Evolutionary conservation across 2,329 filamentous ascomycete genomes (phyloP).

Genomic region (Lasiodiplodia hormozganensis): DNA sequence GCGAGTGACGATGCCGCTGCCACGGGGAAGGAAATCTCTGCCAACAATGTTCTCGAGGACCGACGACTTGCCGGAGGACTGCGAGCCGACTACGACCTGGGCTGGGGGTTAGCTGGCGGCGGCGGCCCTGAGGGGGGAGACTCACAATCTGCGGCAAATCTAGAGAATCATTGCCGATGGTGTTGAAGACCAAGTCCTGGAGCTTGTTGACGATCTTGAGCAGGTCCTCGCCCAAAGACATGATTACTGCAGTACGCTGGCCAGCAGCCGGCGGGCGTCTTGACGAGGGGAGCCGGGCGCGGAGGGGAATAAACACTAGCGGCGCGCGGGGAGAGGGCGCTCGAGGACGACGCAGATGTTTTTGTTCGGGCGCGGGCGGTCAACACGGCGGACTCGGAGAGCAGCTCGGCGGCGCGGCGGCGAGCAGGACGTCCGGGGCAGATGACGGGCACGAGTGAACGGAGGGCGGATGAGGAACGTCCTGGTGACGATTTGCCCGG

Average conservation of each 20-base stretch:
- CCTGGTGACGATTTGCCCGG: conserved; percentile 26
- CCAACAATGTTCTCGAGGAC: conserved; percentile 99
- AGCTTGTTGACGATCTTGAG: conserved; percentile 96
- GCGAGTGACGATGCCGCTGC: conserved; percentile 94
- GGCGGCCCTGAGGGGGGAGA: conserved; percentile 57
- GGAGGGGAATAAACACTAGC: conserved; percentile 18
- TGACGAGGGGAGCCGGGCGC: not conserved
- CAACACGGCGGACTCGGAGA: conserved; percentile 12
- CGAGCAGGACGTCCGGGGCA: conserved; percentile 21
- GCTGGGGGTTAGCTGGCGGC: conserved; percentile 33
- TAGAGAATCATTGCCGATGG: conserved; percentile 97
- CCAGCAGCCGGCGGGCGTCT: conserved; percentile 18
- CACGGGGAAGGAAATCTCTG: conserved; percentile 93
- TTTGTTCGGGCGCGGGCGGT: conserved; percentile 27
- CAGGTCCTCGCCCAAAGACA: conserved; percentile 93
- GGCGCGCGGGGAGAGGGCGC: conserved; percentile 25
- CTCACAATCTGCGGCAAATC: conserved; percentile 98
- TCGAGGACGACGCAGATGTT: conserved; percentile 24
- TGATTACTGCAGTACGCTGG: conserved; percentile 63
- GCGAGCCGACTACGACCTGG: conserved; percentile 96
- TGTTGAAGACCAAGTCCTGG: conserved; percentile 99
- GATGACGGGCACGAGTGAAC: conserved; percentile 19
- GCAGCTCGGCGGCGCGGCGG: not conserved
- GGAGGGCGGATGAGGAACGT: conserved; percentile 9
- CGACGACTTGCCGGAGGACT: conserved; percentile 97